Base-by-base conservation (phyloP, 106 monocot species). In the Xerophyta viscosa region DNA sequence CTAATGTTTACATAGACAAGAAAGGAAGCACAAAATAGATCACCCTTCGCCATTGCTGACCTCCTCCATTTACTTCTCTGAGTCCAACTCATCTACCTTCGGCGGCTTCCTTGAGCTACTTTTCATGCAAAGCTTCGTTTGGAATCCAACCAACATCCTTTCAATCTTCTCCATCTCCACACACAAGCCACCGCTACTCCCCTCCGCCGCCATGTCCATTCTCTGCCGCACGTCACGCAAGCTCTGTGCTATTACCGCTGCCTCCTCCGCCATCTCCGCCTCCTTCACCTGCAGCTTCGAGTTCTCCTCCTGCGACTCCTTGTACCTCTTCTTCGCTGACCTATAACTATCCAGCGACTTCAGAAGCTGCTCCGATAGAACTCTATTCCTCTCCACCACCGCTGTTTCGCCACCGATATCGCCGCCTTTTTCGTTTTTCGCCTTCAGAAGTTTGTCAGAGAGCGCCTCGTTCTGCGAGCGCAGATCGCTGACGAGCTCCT, bases 351-450 rank as follows among this genome's bases (percentile, higher is more conserved):
- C 80, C 11, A 84, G 10, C 10, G 62, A 42, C 61, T 39, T 77
- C 37, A 60, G 23, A 23, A 74, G 60, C 71, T 90, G 69, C 65
- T 80, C 83, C 17, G 69, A 71, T 8, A 80, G 67, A 58, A 26
- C 58, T 14, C 47, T 66, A 61, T 74, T 77, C 31, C 67, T 51
- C 59, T 77, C 77, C 50, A 41, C 42, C 19, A 80, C 47, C 27
- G 37, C 57, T 39, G 9, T 41, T 6, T 20, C 51, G 20, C 22
- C 48, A 17, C 11, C 54, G 18, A n/a, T n/a, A n/a, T 7, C 63
- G 20, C 46, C 10, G 1, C 2, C 22, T 20, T 37, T 18, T 15
- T 17, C 17, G 13, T 59, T 62, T 27, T 58, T 46, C 24, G n/a
- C 36, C 28, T 23, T 37, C 14, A 55, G 69, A 39, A 73, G 58